Evolutionary conservation across 2,329 filamentous ascomycete species (phyloP).

Genomic region (Juglanconis oblonga): DNA sequence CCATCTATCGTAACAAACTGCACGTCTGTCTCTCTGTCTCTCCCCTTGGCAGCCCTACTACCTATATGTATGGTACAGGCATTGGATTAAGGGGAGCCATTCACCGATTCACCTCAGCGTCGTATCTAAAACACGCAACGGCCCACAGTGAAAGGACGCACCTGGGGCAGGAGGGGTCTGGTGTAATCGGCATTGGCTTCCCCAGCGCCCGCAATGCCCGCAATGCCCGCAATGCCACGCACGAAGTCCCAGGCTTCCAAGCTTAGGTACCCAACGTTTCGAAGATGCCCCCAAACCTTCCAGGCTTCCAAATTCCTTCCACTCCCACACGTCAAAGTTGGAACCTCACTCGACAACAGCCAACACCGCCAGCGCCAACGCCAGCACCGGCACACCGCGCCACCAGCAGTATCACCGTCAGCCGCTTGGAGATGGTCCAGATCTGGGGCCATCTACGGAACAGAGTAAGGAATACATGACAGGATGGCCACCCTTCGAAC

Average conservation of each 20-base stretch:
- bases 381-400: not conserved
- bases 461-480: no score
- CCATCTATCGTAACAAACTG: no score
- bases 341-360: no score
- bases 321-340: no score
- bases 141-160: no score
- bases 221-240: constrained; percentile 1
- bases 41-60: no score
- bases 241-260: not conserved
- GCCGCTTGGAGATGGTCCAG: not conserved
- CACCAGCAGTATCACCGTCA: not conserved
- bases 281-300: not conserved
- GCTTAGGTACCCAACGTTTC: no score
- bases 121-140: not conserved
- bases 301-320: no score
- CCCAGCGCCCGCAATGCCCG: not conserved
- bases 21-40: no score
- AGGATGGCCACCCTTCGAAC: no score
- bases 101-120: not conserved
- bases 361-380: not conserved
- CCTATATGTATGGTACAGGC: no score
- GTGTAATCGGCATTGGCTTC: no score
- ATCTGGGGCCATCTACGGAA: not conserved
- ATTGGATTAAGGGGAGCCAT: not conserved
- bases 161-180: not conserved